phyloP scores from a whole-genome alignment of 441 rosid species.

The Gossypium davidsonii region DNA sequence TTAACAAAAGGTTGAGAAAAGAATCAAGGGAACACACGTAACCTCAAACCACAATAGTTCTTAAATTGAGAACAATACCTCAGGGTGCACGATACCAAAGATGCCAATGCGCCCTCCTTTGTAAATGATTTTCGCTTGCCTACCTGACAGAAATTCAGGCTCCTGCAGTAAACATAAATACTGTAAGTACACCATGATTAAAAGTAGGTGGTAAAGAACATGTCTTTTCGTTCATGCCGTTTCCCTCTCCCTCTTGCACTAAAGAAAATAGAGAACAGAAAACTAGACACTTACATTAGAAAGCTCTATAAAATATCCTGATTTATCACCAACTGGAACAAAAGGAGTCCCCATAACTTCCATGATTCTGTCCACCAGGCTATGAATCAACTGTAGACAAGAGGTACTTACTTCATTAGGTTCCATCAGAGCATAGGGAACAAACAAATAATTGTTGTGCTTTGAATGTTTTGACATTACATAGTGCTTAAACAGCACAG shows the following conservation, averaged over 20 bases:
- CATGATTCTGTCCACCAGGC: conserved; percentile 85
- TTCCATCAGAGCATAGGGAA: background rate
- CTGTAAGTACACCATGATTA: background rate
- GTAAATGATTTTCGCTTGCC: conserved; percentile 79
- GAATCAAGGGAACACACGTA: background rate
- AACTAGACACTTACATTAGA: conserved; percentile 52
- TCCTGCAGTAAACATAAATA: conserved; percentile 38
- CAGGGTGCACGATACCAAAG: conserved; percentile 92
- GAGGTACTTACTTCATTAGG: background rate
- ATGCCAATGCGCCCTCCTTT: conserved; percentile 65
- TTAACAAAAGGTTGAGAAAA: background rate
- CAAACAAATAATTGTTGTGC: background rate
- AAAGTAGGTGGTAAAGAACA: background rate
- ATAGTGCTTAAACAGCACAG: too few species aligned
- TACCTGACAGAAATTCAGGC: conserved; percentile 75
- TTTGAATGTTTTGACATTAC: too few species aligned
- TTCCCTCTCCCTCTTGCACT: background rate
- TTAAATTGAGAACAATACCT: conserved; percentile 38
- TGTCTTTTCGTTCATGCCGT: background rate
- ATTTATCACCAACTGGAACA: conserved; percentile 36
- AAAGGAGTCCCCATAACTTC: conserved; percentile 76
- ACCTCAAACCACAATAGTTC: background rate
- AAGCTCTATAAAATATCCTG: conserved; percentile 54
- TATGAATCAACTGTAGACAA: conserved; percentile 74
- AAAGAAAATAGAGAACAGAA: background rate